Evolutionary conservation across 2,329 filamentous ascomycete genomes (phyloP).

Genomic region (Domatiomyces catenatus): DNA sequence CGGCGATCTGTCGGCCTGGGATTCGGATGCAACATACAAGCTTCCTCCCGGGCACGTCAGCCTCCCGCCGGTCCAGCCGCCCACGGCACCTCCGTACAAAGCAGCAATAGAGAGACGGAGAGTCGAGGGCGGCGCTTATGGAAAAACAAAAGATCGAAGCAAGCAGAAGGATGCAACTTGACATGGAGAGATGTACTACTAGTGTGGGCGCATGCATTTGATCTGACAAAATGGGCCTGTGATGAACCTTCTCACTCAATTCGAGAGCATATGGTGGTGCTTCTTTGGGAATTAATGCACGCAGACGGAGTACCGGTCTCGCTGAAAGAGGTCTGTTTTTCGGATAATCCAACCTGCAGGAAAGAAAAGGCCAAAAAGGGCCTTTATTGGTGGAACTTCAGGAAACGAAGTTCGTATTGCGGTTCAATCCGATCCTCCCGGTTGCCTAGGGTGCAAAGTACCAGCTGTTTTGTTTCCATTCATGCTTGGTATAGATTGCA

Average conservation of each 20-base stretch:
- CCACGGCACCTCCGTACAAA: constrained; percentile 90
- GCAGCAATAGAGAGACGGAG: constrained; percentile 73
- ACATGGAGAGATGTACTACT: background rate
- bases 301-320: background rate
- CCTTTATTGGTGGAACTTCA: no score
- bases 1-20: constrained; percentile 84
- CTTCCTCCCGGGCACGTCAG: constrained; percentile 74
- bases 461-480: background rate
- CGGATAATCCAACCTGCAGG: background rate
- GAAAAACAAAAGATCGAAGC: constrained; percentile 43
- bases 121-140: constrained; percentile 59
- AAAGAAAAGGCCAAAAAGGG: no score
- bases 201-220: no score
- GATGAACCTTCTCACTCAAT: background rate
- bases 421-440: no score
- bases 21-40: constrained; percentile 82
- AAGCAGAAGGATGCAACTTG: background rate
- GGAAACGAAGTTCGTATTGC: no score
- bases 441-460: no score
- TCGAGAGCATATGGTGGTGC: background rate
- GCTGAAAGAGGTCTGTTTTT: background rate
- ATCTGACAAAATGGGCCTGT: no score
- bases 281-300: background rate
- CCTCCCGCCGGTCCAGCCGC: constrained; percentile 83
- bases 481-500: background rate